Evolutionary conservation across 129 eudicot genomes (phyloP).

Genomic region (Centaurea solstitialis): DNA sequence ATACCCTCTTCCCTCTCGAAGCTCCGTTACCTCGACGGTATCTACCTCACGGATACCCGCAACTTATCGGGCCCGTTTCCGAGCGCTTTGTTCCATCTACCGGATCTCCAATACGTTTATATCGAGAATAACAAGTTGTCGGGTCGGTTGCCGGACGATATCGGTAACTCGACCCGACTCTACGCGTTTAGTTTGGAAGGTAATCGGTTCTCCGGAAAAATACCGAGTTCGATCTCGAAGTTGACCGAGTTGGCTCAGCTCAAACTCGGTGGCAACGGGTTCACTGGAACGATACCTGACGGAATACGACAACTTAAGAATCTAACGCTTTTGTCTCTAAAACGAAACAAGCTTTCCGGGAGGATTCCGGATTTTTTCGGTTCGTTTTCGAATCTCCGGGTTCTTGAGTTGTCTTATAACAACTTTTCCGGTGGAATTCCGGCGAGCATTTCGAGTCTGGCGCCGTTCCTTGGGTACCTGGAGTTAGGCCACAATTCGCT

Average conservation of each 20-base stretch:
- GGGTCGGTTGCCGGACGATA: slow-evolving; percentile 42
- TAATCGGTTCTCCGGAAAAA: slow-evolving; percentile 45
- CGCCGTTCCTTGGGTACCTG: slow-evolving; percentile 33
- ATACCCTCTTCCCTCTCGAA: slow-evolving; percentile 45
- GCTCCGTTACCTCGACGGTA: slow-evolving; percentile 20
- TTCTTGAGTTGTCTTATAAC: slow-evolving; percentile 29
- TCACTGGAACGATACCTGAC: slow-evolving; percentile 42
- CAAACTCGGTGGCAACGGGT: slow-evolving; percentile 38
- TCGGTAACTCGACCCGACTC: slow-evolving; percentile 37
- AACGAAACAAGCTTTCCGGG: slow-evolving; percentile 44
- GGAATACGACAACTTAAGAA: slow-evolving; percentile 32
- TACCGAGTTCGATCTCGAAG: slow-evolving; percentile 45
- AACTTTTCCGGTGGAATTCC: slow-evolving; percentile 50
- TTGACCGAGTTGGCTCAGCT: slow-evolving; percentile 39
- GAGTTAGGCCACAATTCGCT: slow-evolving; percentile 49
- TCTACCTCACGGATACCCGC: slow-evolving; percentile 27
- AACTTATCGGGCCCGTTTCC: slow-evolving; percentile 51
- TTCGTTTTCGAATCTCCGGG: slow-evolving; percentile 24
- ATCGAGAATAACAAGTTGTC: slow-evolving; percentile 48
- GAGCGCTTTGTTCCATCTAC: slow-evolving; percentile 17
- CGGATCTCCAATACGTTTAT: slow-evolving; percentile 31
- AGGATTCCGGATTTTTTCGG: slow-evolving; percentile 48
- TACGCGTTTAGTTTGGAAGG: slow-evolving; percentile 33
- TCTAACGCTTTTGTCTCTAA: slow-evolving; percentile 14
- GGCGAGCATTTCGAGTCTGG: slow-evolving; percentile 27